These are phyloP conservation scores for Oropetium thomaeum DNA, from an alignment of 176 grass and related monocot species.

Conservation along the genomic window DNA sequence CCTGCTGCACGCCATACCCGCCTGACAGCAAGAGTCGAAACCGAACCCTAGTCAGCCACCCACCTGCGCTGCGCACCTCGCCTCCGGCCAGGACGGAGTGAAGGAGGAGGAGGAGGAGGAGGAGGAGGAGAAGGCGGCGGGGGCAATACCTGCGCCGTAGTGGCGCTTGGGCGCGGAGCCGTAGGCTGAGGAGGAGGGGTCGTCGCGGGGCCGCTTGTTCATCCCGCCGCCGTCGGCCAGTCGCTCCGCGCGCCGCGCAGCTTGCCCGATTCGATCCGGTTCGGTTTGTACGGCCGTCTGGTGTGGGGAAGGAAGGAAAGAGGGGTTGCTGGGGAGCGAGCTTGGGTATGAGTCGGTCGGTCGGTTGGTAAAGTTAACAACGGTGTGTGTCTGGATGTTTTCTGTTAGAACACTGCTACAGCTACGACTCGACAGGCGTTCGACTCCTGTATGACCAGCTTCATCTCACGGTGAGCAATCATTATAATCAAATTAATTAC, in stretches of 20 bases:
- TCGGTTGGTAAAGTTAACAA: background rate
- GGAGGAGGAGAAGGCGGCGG: background rate
- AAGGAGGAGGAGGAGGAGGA: background rate
- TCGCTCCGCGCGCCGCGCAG: background rate
- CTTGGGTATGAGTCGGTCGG: background rate
- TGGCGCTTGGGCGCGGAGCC: conserved; percentile 42
- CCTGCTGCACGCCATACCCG: conserved; percentile 18
- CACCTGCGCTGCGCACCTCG: background rate
- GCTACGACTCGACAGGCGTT: too few species aligned
- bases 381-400: too few species aligned
- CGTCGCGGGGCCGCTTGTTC: conserved; percentile 52
- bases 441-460: too few species aligned
- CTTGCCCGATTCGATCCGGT: conserved; percentile 1
- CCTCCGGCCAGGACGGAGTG: background rate
- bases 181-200: conserved; percentile 13
- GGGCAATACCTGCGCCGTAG: conserved; percentile 38
- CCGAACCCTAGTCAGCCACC: conserved; percentile 31
- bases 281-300: background rate
- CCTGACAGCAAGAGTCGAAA: conserved; percentile 9
- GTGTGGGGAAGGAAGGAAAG: background rate
- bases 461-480: too few species aligned
- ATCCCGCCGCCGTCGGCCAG: conserved; percentile 11
- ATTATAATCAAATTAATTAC: too few species aligned
- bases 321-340: too few species aligned
- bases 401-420: too few species aligned